Evolutionary conservation across 1,284 basidiomycete species (phyloP).

Genomic region (Erythrobasidium hasegawianum): DNA sequence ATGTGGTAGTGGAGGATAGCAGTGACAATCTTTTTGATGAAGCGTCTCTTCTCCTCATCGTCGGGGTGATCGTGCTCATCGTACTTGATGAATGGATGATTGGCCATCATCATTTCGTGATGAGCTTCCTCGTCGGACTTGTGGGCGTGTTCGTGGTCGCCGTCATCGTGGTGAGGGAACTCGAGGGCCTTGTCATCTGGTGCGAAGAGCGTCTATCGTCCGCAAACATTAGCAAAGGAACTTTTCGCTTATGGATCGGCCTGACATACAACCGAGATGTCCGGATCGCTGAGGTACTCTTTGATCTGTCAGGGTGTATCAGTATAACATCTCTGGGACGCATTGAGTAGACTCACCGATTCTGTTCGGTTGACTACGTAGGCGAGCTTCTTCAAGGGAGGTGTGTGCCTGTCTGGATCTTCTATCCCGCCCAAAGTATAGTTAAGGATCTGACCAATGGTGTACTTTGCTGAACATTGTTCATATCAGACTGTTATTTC

Average conservation of each 20-base stretch:
- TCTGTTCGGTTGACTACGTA: conserved; percentile 42
- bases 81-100: conserved; percentile 22
- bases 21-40: conserved; percentile 39
- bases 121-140: conserved; percentile 1
- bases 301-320: conserved; percentile 21
- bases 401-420: conserved; percentile 22
- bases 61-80: conserved; percentile 9
- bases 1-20: conserved; percentile 34
- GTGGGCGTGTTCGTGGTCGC: conserved; percentile 8
- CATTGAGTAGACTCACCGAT: conserved; percentile 4
- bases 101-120: not conserved
- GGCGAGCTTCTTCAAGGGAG: conserved; percentile 42
- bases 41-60: conserved; percentile 37
- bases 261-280: conserved; percentile 23
- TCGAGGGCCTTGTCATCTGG: conserved; percentile 44
- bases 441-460: conserved; percentile 43
- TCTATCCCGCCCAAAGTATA: conserved; percentile 33
- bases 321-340: not conserved
- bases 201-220: conserved; percentile 42
- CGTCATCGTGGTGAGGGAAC: conserved; percentile 36
- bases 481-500: too few relatives aligned
- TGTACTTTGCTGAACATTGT: conserved; percentile 28
- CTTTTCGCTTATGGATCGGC: not conserved
- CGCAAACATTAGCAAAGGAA: not conserved
- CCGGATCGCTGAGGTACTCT: conserved; percentile 29